A percentile compares a stretch with the other conserved stretches of the same genome.
Conservation (phyloP, 305 asterid species). For the Fraxinus albicans region DNA sequence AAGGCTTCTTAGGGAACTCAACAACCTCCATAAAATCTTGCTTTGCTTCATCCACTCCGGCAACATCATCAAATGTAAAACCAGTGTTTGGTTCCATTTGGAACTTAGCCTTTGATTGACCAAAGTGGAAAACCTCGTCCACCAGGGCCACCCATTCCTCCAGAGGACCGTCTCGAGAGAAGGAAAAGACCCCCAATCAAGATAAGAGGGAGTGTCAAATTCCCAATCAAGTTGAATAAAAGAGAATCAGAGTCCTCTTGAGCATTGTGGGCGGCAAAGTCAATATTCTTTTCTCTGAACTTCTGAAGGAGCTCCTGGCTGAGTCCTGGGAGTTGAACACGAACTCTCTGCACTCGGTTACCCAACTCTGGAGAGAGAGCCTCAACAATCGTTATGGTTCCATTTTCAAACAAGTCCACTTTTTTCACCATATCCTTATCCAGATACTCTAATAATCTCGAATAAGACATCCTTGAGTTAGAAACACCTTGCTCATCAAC, state of each 20-base stretch:
- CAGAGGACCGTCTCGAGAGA: slow-evolving; percentile 77
- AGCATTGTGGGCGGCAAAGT: slow-evolving; percentile 88
- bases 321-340: slow-evolving; percentile 54
- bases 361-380: slow-evolving; percentile 92
- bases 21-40: slow-evolving; percentile 98
- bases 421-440: slow-evolving; percentile 77
- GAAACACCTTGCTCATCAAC: slow-evolving; percentile 91
- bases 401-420: slow-evolving; percentile 54
- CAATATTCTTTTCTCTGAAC: slow-evolving; percentile 74
- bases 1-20: slow-evolving; percentile 85
- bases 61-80: slow-evolving; percentile 89
- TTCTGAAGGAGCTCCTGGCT: neutral
- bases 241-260: slow-evolving; percentile 89
- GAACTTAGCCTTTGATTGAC: slow-evolving; percentile 88
- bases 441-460: slow-evolving; percentile 87
- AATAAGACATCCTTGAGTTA: slow-evolving; percentile 90
- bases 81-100: slow-evolving; percentile 98
- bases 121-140: slow-evolving; percentile 86
- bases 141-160: slow-evolving; percentile 98
- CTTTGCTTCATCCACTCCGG: slow-evolving; percentile 98
- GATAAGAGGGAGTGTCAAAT: slow-evolving; percentile 81
- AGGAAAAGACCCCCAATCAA: slow-evolving; percentile 91
- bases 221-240: slow-evolving; percentile 73
- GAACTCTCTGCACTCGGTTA: slow-evolving; percentile 79
- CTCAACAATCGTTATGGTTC: slow-evolving; percentile 84